phyloP scores from a whole-genome alignment of 2,329 filamentous ascomycete genomes.

The Cladophialophora carrionii region DNA sequence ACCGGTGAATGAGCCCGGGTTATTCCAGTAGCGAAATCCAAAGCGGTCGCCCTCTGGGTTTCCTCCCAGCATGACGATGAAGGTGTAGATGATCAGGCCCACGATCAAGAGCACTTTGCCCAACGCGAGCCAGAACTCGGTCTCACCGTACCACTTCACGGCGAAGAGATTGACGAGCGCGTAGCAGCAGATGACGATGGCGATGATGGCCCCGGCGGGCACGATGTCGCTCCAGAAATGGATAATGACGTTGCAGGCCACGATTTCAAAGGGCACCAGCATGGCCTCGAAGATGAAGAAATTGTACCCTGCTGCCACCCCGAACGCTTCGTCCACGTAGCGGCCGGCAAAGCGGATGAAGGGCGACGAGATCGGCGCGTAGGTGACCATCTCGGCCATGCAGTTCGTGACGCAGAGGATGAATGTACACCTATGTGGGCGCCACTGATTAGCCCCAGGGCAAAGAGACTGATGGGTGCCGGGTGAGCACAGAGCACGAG shows the following conservation, averaged over 20 bases:
- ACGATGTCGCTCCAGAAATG: constrained; percentile 55
- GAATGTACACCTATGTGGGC: constrained; percentile 47
- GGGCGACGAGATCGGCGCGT: constrained; percentile 52
- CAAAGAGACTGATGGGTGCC: background rate
- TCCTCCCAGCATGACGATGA: constrained; percentile 80
- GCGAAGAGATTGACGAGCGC: constrained; percentile 68
- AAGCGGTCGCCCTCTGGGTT: constrained; percentile 73
- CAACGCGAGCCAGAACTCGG: constrained; percentile 73
- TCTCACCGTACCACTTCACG: constrained; percentile 74
- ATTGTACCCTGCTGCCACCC: constrained; percentile 54
- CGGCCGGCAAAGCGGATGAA: constrained; percentile 54
- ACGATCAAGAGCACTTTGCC: constrained; percentile 74
- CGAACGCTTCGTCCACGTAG: constrained; percentile 55
- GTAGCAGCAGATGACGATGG: constrained; percentile 52
- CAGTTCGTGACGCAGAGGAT: constrained; percentile 53
- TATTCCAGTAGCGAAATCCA: constrained; percentile 70
- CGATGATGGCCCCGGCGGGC: constrained; percentile 53
- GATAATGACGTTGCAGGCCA: constrained; percentile 56
- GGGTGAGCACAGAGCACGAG: background rate
- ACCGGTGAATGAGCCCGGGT: constrained; percentile 68
- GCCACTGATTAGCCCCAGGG: background rate
- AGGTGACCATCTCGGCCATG: constrained; percentile 57
- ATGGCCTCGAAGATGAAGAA: constrained; percentile 58
- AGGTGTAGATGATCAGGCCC: constrained; percentile 74
- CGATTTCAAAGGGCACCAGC: constrained; percentile 58